Evolutionary conservation across 2,329 filamentous ascomycete species (phyloP).

Genomic region (Arachnomyces sp.): DNA sequence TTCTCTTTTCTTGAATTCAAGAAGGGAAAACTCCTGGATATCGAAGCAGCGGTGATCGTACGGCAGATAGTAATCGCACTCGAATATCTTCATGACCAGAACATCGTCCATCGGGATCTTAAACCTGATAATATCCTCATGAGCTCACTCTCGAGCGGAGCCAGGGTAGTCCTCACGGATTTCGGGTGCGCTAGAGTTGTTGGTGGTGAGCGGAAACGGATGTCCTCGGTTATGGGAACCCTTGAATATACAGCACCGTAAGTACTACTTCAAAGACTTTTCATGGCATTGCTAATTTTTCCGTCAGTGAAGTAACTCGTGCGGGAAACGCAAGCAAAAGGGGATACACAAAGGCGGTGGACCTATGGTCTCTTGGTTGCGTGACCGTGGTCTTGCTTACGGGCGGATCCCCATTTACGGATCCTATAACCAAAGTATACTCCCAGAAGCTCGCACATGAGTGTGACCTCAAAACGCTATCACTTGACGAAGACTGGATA

Average conservation of each 20-base stretch:
- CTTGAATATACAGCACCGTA: conserved; percentile 53
- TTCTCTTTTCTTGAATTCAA: conserved; percentile 52
- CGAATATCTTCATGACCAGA: conserved; percentile 49
- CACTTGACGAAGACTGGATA: conserved; percentile 37
- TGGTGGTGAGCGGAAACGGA: conserved; percentile 30
- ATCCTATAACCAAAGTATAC: conserved; percentile 23
- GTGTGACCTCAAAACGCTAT: conserved; percentile 40
- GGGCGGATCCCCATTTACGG: conserved; percentile 42
- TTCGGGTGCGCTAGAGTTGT: conserved; percentile 49
- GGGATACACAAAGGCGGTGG: conserved; percentile 52
- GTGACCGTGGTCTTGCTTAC: conserved; percentile 47
- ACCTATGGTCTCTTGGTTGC: conserved; percentile 57
- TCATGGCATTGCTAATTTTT: conserved; percentile 4
- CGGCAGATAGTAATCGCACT: conserved; percentile 51
- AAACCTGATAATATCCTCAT: conserved; percentile 59
- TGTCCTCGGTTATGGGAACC: conserved; percentile 51
- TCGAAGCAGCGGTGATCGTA: conserved; percentile 48
- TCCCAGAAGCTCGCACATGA: conserved; percentile 25
- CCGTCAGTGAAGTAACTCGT: conserved; percentile 16
- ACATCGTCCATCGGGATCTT: conserved; percentile 55
- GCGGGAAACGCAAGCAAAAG: conserved; percentile 17
- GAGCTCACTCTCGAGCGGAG: conserved; percentile 44
- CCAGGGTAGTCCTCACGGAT: conserved; percentile 52
- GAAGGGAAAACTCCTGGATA: conserved; percentile 39
- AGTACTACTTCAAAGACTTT: conserved; percentile 20